Evolutionary conservation across 139 green algal species (phyloP), one percentile per base, ranked within the genome.

Genomic region (Diplosphaera chodatii): DNA sequence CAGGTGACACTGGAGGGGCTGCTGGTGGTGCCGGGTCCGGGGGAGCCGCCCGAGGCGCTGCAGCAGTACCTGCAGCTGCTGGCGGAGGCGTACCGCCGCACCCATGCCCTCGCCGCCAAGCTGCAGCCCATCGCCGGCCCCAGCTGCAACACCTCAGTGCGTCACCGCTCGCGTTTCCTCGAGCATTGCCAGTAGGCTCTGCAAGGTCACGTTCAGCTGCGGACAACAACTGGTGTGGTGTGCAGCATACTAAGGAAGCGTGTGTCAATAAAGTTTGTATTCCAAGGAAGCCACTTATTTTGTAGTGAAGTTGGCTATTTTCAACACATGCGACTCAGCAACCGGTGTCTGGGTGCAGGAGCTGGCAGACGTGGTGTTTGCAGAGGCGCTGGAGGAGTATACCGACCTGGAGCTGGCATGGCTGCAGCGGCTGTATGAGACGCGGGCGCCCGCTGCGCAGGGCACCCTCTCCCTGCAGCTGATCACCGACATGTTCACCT

Each of bases 341-440:
- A n/a, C n/a, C n/a, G n/a, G n/a, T n/a, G n/a, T n/a, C n/a, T n/a
- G n/a, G 21, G 70, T 79, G 55, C 16, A 32, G 23, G 68, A 87
- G 16, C 56, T 90, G 62, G 77, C 74, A 16, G 85, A 88, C 27
- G 77, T 62, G 18, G 70, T 80, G 40, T 86, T 83, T 63, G 73
- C 63, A 16, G 70, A 81, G 25, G 68, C 72, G 22, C 67, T 90
- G 64, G 67, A 29, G 10, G 67, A 70, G 31, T 85, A 91, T 68
- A 74, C 77, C 1, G 41, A n/a, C 32, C 59, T 81, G 66, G 86
- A 91, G 78, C 78, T 86, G 69, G n/a, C 28, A n/a, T 90, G 84
- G 84, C 78, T 90, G 63, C 31, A 70, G 28, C 40, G 32, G 33
- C 67, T 80, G 32, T 73, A 82, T 33, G 31, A 75, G 6, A 69